These are phyloP conservation scores for Arachis hypogaea DNA, from an alignment of 306 rosid species.

Conservation along the genomic window DNA sequence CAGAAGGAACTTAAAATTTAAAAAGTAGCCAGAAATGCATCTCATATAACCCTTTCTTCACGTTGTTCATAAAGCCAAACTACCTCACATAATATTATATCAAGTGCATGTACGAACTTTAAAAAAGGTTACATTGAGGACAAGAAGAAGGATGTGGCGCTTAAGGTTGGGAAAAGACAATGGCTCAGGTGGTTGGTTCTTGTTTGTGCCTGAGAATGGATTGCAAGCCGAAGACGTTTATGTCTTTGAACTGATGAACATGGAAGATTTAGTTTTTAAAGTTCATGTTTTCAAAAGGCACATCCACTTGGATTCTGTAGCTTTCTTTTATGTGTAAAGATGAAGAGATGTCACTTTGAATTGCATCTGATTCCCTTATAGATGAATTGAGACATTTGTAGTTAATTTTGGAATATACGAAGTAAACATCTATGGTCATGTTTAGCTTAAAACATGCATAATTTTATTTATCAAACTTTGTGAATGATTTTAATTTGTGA, in stretches of 20 bases:
- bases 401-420: no score
- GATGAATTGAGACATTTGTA: no score
- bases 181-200: conserved; percentile 22
- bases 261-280: not conserved
- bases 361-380: no score
- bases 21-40: conserved; percentile 3
- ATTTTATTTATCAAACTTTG: no score
- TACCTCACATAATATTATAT: not conserved
- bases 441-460: no score
- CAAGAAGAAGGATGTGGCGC: not conserved
- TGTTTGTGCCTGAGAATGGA: not conserved
- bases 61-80: not conserved
- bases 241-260: conserved; percentile 9
- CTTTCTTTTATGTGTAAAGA: no score
- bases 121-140: conserved; percentile 2
- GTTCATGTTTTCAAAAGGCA: conserved; percentile 9
- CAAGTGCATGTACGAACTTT: not conserved
- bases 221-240: conserved; percentile 13
- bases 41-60: conserved; percentile 33
- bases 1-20: not conserved
- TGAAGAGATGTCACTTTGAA: no score
- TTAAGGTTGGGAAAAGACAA: conserved; percentile 18
- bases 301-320: no score
- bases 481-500: no score
- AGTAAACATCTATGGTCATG: no score